Conservation (phyloP, 2,329 filamentous ascomycete species). For the Fusarium robinianum region DNA sequence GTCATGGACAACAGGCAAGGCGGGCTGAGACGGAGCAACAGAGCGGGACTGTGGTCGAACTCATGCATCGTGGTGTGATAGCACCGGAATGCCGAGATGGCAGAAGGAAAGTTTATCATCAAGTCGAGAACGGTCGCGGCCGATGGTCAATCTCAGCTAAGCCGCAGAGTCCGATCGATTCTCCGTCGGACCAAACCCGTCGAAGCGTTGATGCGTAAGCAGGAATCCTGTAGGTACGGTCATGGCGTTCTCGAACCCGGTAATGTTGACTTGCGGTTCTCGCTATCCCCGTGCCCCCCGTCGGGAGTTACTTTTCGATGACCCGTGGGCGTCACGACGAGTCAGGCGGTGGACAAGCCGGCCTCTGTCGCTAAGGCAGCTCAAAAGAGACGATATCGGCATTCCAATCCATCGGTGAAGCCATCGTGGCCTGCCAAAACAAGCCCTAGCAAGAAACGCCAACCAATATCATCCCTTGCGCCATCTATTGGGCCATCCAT, state of each 20-base stretch:
- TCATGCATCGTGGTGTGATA: slow-evolving; percentile 23
- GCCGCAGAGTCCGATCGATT: slow-evolving; percentile 5
- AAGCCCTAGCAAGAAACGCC: not conserved
- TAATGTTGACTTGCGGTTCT: slow-evolving; percentile 8
- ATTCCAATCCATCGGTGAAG: slow-evolving; percentile 2
- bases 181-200: slow-evolving; percentile 3
- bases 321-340: slow-evolving; percentile 24
- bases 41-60: too few species aligned
- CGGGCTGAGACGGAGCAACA: too few species aligned
- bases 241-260: slow-evolving; percentile 17
- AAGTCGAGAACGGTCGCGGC: not conserved
- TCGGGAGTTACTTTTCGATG: slow-evolving; percentile 13
- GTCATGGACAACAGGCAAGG: too few species aligned
- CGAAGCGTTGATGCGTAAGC: slow-evolving; percentile 12
- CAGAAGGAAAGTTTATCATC: slow-evolving; percentile 7
- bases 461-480: slow-evolving; percentile 11
- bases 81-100: slow-evolving; percentile 22
- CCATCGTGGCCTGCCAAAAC: not conserved
- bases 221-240: too few species aligned
- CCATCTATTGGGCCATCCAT: slow-evolving; percentile 20
- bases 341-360: slow-evolving; percentile 12
- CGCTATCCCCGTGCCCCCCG: slow-evolving; percentile 4
- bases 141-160: slow-evolving; percentile 1
- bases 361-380: not conserved
- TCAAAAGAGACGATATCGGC: not conserved